Base-by-base conservation (phyloP, 2,329 filamentous ascomycete genomes). In the Fusarium sp. region DNA sequence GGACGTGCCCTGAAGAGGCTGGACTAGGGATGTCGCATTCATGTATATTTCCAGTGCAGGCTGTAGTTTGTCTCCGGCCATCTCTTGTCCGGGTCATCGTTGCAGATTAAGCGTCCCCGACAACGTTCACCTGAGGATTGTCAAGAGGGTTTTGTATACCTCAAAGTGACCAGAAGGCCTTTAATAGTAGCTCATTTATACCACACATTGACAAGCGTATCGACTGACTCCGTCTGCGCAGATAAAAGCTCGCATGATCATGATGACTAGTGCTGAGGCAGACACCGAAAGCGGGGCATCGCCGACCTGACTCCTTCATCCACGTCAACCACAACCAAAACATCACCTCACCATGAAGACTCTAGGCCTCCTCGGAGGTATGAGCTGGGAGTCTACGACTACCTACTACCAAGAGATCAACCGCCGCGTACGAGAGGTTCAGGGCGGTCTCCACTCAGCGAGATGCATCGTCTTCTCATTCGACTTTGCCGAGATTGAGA, bases 341-440 rank as follows among this genome's bases (percentile, higher is more conserved):
- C 10, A 57, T 4, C 20, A 1, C n/a, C 15, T 25, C 27, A 61
- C 35, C 0, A 79, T 78, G 79, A 79, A 77, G 57, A 79, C 78
- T 0, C 54, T 79, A 2, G 78, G 78, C 2, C 32, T 80, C 0
- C 70, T 80, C 10, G 78, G 77, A 2, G 78, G 78, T 15, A 80
- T 78, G 77, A 79, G 73, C 54, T 79, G 73, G 73, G 75, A 79
- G 12, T 78, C 78, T 0, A 80, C 77, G 2, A 70, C 71, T 0
- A 76, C 70, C 0, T 80, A 80, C 64, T 79, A 79, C 47, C 73
- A 76, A 37, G 71, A 76, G 11, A 78, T 79, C 58, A 79, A 79
- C 20, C 68, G 75, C 7, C 73, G 73, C 2, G 75, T 79, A 2
- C 72, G 75, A 3, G 25, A 75, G 4, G 47, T 73, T 4, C 65